Conservation (phyloP, 345 rosid genomes). For the Trapa incisa region DNA sequence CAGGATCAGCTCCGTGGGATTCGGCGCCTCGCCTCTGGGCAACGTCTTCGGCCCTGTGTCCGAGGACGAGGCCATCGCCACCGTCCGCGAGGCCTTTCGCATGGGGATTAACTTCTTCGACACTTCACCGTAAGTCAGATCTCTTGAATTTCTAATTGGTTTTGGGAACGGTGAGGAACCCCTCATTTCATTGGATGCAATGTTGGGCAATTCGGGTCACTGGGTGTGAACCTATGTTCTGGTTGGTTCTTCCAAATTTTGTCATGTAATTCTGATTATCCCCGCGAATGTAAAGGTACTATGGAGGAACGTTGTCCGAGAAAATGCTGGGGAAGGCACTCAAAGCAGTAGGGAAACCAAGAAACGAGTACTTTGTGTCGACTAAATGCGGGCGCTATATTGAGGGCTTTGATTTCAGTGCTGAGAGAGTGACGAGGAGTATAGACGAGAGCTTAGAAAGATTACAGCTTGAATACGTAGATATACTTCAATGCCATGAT, state of each 20-base stretch:
- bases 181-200: background rate
- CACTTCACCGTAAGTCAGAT: constrained; percentile 72
- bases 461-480: constrained; percentile 84
- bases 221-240: background rate
- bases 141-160: background rate
- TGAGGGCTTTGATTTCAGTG: constrained; percentile 86
- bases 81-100: constrained; percentile 69
- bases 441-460: constrained; percentile 78
- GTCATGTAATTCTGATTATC: background rate
- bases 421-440: constrained; percentile 77
- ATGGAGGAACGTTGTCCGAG: constrained; percentile 85
- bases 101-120: constrained; percentile 93
- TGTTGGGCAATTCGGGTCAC: background rate
- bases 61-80: constrained; percentile 65
- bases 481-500: constrained; percentile 84
- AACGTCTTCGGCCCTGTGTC: constrained; percentile 73
- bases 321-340: constrained; percentile 83
- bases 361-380: constrained; percentile 66
- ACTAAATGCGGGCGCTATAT: constrained; percentile 76
- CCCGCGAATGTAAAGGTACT: constrained; percentile 31
- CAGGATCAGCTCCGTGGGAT: constrained; percentile 62
- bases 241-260: background rate
- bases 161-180: background rate
- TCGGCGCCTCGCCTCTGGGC: constrained; percentile 92
- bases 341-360: constrained; percentile 59